Conservation (phyloP, 2,329 filamentous ascomycete genomes). For the Aciculosporium take region DNA sequence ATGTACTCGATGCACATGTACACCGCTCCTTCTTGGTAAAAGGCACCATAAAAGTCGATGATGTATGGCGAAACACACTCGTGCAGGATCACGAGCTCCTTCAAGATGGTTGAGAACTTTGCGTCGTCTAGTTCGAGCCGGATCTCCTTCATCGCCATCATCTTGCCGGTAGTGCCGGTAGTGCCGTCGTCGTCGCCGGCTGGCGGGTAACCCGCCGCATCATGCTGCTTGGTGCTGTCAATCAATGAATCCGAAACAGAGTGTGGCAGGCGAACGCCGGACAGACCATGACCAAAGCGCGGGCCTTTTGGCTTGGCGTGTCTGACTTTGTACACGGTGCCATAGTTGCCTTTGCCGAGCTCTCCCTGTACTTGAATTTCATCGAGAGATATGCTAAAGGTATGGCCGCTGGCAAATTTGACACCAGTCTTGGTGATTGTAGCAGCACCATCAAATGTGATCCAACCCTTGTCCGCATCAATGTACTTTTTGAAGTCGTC, state of each 20-base stretch:
- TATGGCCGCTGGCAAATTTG: conserved; percentile 78
- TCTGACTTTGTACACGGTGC: conserved; percentile 91
- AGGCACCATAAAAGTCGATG: conserved; percentile 96
- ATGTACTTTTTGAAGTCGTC: conserved; percentile 63
- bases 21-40: conserved; percentile 96
- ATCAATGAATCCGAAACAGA: conserved; percentile 22
- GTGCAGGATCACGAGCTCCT: conserved; percentile 92
- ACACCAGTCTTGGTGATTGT: conserved; percentile 80
- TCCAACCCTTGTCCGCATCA: conserved; percentile 77
- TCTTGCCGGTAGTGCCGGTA: conserved; percentile 59
- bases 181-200: conserved; percentile 27
- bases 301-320: conserved; percentile 55
- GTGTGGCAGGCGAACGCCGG: conserved; percentile 27
- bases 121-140: conserved; percentile 88
- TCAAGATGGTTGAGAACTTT: conserved; percentile 93
- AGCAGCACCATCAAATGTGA: conserved; percentile 88
- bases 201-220: conserved; percentile 16
- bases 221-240: conserved; percentile 15
- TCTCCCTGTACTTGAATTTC: conserved; percentile 90
- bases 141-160: conserved; percentile 99
- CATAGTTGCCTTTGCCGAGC: conserved; percentile 94
- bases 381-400: conserved; percentile 87
- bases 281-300: conserved; percentile 44
- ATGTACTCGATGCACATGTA: conserved; percentile 99
- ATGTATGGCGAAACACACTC: conserved; percentile 92